These are phyloP conservation scores for Stramenopiles sp. DNA, from an alignment of 352 stramenopile genomes.

Conservation along the genomic window DNA sequence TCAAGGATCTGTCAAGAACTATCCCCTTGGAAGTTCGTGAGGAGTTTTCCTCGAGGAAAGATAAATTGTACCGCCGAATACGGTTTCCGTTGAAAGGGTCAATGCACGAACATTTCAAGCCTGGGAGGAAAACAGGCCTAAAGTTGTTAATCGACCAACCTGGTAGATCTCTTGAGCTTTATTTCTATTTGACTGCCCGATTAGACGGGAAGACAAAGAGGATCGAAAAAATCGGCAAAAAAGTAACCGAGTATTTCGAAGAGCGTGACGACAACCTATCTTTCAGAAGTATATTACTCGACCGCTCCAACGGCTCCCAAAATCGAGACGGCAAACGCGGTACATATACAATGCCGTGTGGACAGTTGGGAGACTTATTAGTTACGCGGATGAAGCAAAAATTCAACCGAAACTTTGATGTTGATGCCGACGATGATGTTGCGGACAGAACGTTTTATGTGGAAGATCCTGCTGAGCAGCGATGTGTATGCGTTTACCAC, in stretches of 20 bases:
- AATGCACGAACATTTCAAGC: conserved; percentile 54
- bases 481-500: conserved; percentile 65
- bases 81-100: conserved; percentile 55
- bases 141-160: conserved; percentile 56
- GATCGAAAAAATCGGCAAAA: conserved; percentile 60
- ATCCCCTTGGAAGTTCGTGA: conserved; percentile 63
- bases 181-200: conserved; percentile 65
- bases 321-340: conserved; percentile 11
- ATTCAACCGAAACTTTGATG: conserved; percentile 40
- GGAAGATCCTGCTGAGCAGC: conserved; percentile 34
- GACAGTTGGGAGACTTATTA: conserved; percentile 26
- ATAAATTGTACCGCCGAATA: conserved; percentile 50
- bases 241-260: conserved; percentile 58
- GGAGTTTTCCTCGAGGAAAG: conserved; percentile 67
- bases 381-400: conserved; percentile 83
- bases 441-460: conserved; percentile 70
- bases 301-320: background rate
- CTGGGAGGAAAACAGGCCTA: conserved; percentile 45
- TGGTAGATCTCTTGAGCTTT: conserved; percentile 52
- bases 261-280: conserved; percentile 54
- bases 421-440: conserved; percentile 47
- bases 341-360: conserved; percentile 5
- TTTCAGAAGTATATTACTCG: conserved; percentile 51
- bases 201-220: conserved; percentile 59
- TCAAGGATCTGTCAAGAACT: conserved; percentile 43